Base-by-base conservation (phyloP, 225 moss, liverwort and hornwort genomes). In the Pseudoscleropodium purum region DNA sequence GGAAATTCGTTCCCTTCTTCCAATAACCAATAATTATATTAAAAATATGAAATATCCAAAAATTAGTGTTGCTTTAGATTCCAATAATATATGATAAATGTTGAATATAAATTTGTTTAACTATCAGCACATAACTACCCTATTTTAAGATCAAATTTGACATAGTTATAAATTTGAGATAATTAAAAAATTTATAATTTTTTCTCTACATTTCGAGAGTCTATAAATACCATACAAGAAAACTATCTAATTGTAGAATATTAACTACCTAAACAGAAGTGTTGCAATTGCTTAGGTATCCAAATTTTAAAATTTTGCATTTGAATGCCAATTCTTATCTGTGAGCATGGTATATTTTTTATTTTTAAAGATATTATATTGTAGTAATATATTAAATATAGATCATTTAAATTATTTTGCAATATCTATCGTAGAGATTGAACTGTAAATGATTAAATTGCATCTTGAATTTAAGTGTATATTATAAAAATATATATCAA, bases 341-440 rank as follows among this genome's bases (percentile, higher is more conserved):
- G 16, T 73, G 9, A 43, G 3, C 15, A 49, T 1, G 0, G 0
- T 75, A 18, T 29, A 2, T 45, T 33, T 29, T 7, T 41, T 5
- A 15, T 26, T 72, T 43, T 43, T 26, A 5, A 73, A 39, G 11
- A n/a, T 6, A 41, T 72, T 43, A 10, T 29, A 43, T 27, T 73
- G 8, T 1, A 73, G 9, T 73, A 17, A 43, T 73, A 17, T 7
- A 69, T n/a, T 24, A 0, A n/a, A n/a, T 23, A 39, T n/a, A 69
- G 7, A 39, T n/a, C 1, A 24, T 69, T 10, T 17, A 73, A 73
- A 2, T 73, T 10, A 29, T 45, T 43, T 6, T 17, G 1, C 0
- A 3, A 29, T 17, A 10, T 74, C 9, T 45, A 30, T 74, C 0
- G 11, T 47, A 45, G 11, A 47, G 0, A 47, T 30, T 30, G 30